Evolutionary conservation across 495 filamentous ascomycete species (phyloP).

Genomic region (Diplogelasinospora grovesii): DNA sequence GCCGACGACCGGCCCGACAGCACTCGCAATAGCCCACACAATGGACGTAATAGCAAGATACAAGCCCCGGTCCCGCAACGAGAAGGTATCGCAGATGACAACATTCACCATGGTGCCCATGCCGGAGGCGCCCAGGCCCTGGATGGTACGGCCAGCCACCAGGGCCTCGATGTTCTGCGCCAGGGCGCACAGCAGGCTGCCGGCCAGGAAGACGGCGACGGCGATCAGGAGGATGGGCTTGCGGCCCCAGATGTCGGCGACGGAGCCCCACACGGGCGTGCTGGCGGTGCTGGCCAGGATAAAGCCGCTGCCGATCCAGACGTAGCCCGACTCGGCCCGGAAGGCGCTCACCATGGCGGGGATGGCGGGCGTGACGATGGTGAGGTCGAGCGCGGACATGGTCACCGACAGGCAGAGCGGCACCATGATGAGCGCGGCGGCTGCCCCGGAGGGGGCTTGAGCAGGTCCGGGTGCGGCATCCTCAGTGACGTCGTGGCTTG

Average conservation of each 20-base stretch:
- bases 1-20: slow-evolving; percentile 53
- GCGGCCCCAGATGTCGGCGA: slow-evolving; percentile 75
- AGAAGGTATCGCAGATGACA: slow-evolving; percentile 68
- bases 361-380: slow-evolving; percentile 21
- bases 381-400: slow-evolving; percentile 38
- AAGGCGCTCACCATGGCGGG: slow-evolving; percentile 56
- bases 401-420: slow-evolving; percentile 41
- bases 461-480: too few species aligned
- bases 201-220: slow-evolving; percentile 62
- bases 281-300: slow-evolving; percentile 59
- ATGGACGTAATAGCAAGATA: slow-evolving; percentile 39
- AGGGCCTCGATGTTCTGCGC: slow-evolving; percentile 60
- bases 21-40: slow-evolving; percentile 45
- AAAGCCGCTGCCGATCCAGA: slow-evolving; percentile 68
- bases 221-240: slow-evolving; percentile 67
- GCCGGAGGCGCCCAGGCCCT: slow-evolving; percentile 72
- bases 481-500: too few species aligned
- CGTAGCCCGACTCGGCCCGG: slow-evolving; percentile 54
- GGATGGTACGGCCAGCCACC: slow-evolving; percentile 63
- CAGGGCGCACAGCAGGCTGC: slow-evolving; percentile 62
- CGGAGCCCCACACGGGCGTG: slow-evolving; percentile 67
- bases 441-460: too few species aligned
- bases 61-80: slow-evolving; percentile 53
- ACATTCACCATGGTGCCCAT: slow-evolving; percentile 72
- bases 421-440: slow-evolving; percentile 23